Conservation (phyloP, 768 basidiomycete genomes). For the Suillus subluteus region DNA sequence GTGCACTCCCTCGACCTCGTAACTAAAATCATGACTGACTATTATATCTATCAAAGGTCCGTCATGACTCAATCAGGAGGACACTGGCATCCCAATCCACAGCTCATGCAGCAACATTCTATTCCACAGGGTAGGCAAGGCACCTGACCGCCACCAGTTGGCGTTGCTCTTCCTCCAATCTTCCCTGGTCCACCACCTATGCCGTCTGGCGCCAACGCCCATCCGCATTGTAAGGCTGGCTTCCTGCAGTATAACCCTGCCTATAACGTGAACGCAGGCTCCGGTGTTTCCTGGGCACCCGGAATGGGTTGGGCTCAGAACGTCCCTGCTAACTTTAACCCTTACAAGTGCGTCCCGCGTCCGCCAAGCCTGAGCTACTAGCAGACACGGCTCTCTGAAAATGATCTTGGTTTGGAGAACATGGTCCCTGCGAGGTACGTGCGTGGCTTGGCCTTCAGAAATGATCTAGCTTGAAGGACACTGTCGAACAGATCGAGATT, state of each 20-base stretch:
- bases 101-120: constrained; percentile 32
- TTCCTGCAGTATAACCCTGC: constrained; percentile 55
- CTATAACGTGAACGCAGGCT: constrained; percentile 28
- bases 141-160: constrained; percentile 38
- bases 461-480: constrained; percentile 18
- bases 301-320: constrained; percentile 28
- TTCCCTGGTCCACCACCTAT: constrained; percentile 57
- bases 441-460: background rate
- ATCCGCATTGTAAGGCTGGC: constrained; percentile 53
- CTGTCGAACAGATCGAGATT: constrained; percentile 19
- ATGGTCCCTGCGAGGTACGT: constrained; percentile 67
- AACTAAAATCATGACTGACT: background rate
- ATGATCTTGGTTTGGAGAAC: constrained; percentile 65
- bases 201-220: constrained; percentile 50
- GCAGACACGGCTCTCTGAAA: constrained; percentile 56
- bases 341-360: constrained; percentile 65
- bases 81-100: constrained; percentile 38
- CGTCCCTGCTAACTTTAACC: constrained; percentile 47
- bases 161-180: constrained; percentile 34
- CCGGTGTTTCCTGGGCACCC: constrained; percentile 34
- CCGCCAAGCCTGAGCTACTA: constrained; percentile 70
- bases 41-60: background rate
- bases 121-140: constrained; percentile 38
- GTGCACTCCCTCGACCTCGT: background rate
- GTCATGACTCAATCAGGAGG: constrained; percentile 6